A percentile compares a stretch with the other conserved stretches of the same genome.
Conservation (phyloP, 1,284 basidiomycete species). For the Polyporus tsugae region DNA sequence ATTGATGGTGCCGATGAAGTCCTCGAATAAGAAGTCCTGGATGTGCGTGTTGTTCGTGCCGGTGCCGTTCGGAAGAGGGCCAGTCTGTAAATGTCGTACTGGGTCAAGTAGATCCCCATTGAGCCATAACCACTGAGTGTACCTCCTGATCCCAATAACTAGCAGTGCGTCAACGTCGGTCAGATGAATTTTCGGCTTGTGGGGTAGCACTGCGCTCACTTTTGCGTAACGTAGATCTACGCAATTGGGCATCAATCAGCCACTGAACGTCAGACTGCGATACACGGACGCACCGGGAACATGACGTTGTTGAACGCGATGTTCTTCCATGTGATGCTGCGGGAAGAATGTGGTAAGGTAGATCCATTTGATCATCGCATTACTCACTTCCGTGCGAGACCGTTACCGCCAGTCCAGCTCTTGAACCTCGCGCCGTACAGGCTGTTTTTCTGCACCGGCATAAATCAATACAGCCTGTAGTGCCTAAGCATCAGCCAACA, state of each 20-base stretch:
- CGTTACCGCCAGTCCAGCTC: conserved; percentile 72
- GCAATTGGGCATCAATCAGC: background rate
- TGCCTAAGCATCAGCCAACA: background rate
- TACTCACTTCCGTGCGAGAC: conserved; percentile 61
- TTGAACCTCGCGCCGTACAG: conserved; percentile 73
- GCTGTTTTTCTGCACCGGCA: conserved; percentile 50
- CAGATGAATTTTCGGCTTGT: background rate
- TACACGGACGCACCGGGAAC: conserved; percentile 55
- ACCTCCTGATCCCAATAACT: conserved; percentile 71
- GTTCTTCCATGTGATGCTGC: conserved; percentile 66
- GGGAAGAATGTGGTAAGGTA: background rate
- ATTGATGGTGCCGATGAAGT: conserved; percentile 58
- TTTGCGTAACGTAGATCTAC: conserved; percentile 70
- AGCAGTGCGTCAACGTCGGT: background rate
- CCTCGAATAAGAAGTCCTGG: conserved; percentile 61
- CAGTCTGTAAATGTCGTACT: conserved; percentile 32
- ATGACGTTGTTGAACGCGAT: conserved; percentile 60
- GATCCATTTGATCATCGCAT: background rate
- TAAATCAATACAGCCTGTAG: background rate
- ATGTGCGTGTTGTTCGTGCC: conserved; percentile 62
- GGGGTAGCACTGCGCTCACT: conserved; percentile 47
- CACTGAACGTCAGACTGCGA: background rate
- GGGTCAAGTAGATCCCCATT: background rate
- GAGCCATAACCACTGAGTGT: conserved; percentile 21
- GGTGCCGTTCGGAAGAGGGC: conserved; percentile 53